Base-by-base conservation (phyloP, 1,139 yeast species). In the Blastobotrys malaysiensis region DNA sequence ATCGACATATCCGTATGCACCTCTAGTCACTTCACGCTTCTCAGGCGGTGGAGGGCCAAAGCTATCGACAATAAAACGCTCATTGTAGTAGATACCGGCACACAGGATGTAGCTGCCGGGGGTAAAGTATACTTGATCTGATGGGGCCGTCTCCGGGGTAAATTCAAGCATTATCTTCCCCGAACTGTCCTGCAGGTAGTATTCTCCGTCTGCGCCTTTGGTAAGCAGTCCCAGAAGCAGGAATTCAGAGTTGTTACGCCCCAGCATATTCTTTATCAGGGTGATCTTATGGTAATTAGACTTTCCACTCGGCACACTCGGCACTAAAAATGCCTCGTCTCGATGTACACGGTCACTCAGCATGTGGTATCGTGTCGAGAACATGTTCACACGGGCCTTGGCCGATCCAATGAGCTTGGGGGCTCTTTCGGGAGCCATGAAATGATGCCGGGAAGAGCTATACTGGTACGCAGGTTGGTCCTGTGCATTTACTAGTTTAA, bases 21-120 rank as follows among this genome's bases (percentile, higher is more conserved):
- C 91, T 54, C 84, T 67, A 0, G 95, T 77, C 1, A 65, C 68
- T 14, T 79, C 84, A 57, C 98, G 75, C 61, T 80, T 76, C 67
- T 93, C 99, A 2, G 90, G 86, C 0, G 95, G 91, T 1, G 99
- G 99, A 57, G 89, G 97, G 1, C 88, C 88, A 52, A 91, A 76
- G 13, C 86, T 80, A 43, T 87, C 79, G 1, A 87, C 96, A 59
- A 86, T 82, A 65, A 93, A 90, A 45, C 78, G 81, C 21, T 85
- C 86, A 19, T 82, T 79, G 13, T 75, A 73, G 64, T 88, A 88
- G 21, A 88, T 81, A 13, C 99, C 99, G 65, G 90, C 96, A 47
- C 86, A 86, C 3, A 91, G 74, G 0, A 89, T 81, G 63, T 86
- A 83, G 75, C 86, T 84, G 1, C 99, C 99, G 0, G 86, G 80